Evolutionary conservation across 352 stramenopile genomes (phyloP), one percentile per base, ranked within the genome.

Genomic region (Aphanomyces euteiches): DNA sequence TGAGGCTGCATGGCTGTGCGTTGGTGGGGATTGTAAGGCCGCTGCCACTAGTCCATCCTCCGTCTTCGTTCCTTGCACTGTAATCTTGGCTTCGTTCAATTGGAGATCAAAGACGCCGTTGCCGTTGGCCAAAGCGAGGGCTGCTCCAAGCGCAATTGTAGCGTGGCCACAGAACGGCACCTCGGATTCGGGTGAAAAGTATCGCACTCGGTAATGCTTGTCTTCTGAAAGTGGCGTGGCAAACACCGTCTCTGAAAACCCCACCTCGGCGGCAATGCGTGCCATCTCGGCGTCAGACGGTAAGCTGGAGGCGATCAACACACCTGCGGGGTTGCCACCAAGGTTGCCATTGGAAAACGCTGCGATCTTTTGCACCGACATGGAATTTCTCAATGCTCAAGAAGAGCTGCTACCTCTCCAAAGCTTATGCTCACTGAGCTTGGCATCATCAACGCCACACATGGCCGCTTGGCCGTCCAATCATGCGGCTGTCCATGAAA

Each of bases 111-210:
- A 61, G 6, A 61, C 3, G 21, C 54, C 54, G 19, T 37, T 12
- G 7, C 54, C 54, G 7, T 61, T 19, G 28, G 39, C 17, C 10
- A 40, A 17, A 1, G 54, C 54, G 28, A 61, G 43, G 6, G 54
- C 54, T 10, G 54, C 54, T 7, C 54, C 54, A 6, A 61, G 21
- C 10, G 54, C 54, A 61, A 61, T 61, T 1, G 54, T 61, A n/a
- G 54, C 54, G 34, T 61, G 54, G 54, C 54, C 54, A 37, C 54
- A 61, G 54, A 61, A 61, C 15, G 54, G 54, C 8, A 61, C 54
- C 54, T 61, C 54, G 28, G 54, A 61, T 37, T 61, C 54, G 34
- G 54, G 54, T 19, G 54, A 61, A 39, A 61, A 61, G 21, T 61
- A 61, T 12, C 54, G 54, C 19, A 61, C 54, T 19, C 54, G 54